Evolutionary conservation across 495 filamentous ascomycete genomes (phyloP), one percentile per base, ranked within the genome.

Genomic region (Podospora didyma): DNA sequence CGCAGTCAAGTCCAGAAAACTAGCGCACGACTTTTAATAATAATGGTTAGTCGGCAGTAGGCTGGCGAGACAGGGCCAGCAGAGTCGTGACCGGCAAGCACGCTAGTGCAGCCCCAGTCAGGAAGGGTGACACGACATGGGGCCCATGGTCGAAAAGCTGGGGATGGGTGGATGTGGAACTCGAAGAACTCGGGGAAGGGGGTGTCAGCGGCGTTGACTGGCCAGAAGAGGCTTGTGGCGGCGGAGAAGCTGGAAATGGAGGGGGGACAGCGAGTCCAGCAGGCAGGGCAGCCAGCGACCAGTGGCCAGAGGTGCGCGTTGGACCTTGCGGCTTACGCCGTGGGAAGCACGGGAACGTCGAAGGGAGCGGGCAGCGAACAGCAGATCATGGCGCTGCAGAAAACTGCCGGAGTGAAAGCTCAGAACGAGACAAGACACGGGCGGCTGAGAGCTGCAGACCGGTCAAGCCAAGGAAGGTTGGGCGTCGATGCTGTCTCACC

Each of bases 91-190:
- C 21, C 26, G 23, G 26, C 46, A 20, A 51, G 48, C 24, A 21
- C 49, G 46, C 28, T 39, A 47, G 52, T 44, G 50, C 44, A 42
- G 51, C 46, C 49, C 35, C 41, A 46, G 45, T 53, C 48, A 61
- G 52, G 46, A 49, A 61, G 49, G 53, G 61, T 58, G 54, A 55
- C 57, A 58, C 54, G 61, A 58, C 64, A 61, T 54, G 49, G 47
- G 51, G 60, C 52, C 54, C 56, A 62, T 55, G 45, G 42, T 46
- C 54, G 56, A 55, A 56, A 57, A 53, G 52, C 58, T 51, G 58
- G 62, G 58, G 62, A 48, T 46, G 53, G 21, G 45, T 53, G 49
- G n/a, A 5, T 7, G 39, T 42, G 1, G 39, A 42, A 42, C 39
- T 42, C 39, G 39, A 17, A 17, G 39, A 19, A 39, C 5, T 16